Base-by-base conservation (phyloP, 1,284 basidiomycete genomes). In the Thelephora terrestris region DNA sequence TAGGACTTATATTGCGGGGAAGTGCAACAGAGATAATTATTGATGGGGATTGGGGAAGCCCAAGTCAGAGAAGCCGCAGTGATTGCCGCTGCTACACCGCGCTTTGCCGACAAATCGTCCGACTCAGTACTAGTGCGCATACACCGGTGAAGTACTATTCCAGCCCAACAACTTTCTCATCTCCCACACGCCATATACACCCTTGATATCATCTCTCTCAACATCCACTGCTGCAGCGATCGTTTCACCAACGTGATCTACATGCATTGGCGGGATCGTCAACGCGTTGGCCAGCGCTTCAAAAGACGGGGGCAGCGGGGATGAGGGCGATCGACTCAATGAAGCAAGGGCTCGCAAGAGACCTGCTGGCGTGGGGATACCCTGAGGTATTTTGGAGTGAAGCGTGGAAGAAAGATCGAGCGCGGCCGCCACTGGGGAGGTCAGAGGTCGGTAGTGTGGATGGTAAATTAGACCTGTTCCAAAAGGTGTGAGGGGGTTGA, bases 171-270 rank as follows among this genome's bases (percentile, higher is more conserved):
- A 61, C 55, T 76, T 70, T 49, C 87, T 73, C 85, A 96, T 95
- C 52, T 72, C 71, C 47, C 63, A 63, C 40, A 94, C 88, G 43
- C 78, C 85, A 32, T 92, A 70, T n/a, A 85, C 77, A 37, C 90
- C 90, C 47, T 61, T 66, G 40, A 89, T 66, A 43, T 74, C 70
- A 43, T 65, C 64, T 34, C 64, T 54, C 50, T 62, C 64, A 39
- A 42, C 54, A 47, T 68, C 64, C 34, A 54, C 63, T 50, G 73
- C 70, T n/a, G 70, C 65, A 53, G 82, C 81, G 7, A 92, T 78
- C 0, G 93, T 91, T 57, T 85, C 81, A 1, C 87, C 95, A 35
- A 99, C 91, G 52, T 95, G 92, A 58, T 99, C 95, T 23, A 97
- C 91, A 61, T 99, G 95, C 43, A 99, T 81, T 0, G 96, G 93